Evolutionary conservation across 257 asterid genomes (phyloP), one percentile per base, ranked within the genome.

Genomic region (Nicotiana otophora): DNA sequence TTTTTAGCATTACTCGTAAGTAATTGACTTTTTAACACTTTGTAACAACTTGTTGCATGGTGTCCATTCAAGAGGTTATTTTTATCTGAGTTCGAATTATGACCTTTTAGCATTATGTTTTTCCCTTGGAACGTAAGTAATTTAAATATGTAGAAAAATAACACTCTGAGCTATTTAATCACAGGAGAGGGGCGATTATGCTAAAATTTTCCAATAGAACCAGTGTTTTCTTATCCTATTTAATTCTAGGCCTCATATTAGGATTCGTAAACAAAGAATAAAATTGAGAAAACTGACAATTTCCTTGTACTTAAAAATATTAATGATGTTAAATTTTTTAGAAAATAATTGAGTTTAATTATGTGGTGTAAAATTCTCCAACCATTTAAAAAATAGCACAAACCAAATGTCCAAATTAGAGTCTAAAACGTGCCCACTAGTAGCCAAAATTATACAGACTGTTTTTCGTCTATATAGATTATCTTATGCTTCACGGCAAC

Each of bases 401-500:
- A 57, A 3, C 34, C 15, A 48, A 48, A 74, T 74, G 34, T 74
- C 20, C 23, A 74, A 74, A 72, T 72, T 5, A 42, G 20, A 46
- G 42, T 48, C 42, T 48, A 74, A 26, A 74, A 74, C 80, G 80
- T 74, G 80, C 42, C 15, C 63, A 74, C 26, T 23, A 74, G 26
- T 74, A 26, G 63, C 63, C 80, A 72, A 46, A 68, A 69, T n/a
- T 39, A 39, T 69, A 14, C 77, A 46, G 79, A 74, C 42, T 74
- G 80, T 74, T 74, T 53, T 74, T 74, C 42, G 26, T 4, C 6
- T 23, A 7, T 48, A 2, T 7, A 26, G 80, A 74, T 48, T 74
- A 12, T 23, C 80, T 23, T 74, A 74, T 51, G 16, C 80, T 48
- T n/a, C 80, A 74, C 80, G 80, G 39, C 80, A 74, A 48, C 80